A percentile compares a stretch with the other conserved stretches of the same genome.
These are phyloP conservation scores for Nadsonia starkeyi-henricii DNA, from an alignment of 1,139 yeast genomes.

Conservation along the genomic window DNA sequence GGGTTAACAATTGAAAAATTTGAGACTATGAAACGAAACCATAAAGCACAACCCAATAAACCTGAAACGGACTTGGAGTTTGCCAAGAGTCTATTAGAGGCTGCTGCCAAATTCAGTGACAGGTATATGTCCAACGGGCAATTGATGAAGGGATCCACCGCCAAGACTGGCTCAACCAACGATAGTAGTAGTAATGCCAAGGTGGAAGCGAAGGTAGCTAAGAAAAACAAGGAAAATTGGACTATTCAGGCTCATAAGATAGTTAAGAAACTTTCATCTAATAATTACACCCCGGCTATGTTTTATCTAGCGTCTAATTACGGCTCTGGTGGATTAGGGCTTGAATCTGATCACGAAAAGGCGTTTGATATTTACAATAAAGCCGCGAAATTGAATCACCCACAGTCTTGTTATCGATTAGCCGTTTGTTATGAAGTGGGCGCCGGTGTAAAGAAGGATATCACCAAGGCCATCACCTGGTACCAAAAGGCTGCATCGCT, in stretches of 20 bases:
- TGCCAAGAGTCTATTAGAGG: neutral
- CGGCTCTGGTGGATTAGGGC: constrained; percentile 40
- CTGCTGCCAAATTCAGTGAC: neutral
- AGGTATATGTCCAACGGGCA: neutral
- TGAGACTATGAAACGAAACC: neutral
- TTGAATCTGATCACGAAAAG: constrained; percentile 40
- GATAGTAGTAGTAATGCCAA: constrained; percentile 12
- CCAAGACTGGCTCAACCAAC: constrained; percentile 12
- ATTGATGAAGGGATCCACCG: no score
- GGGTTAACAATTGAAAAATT: neutral
- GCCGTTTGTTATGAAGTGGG: constrained; percentile 60
- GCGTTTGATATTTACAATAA: constrained; percentile 45
- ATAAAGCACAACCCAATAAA: neutral
- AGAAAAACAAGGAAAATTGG: constrained; percentile 40
- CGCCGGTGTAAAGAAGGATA: constrained; percentile 38
- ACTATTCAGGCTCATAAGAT: constrained; percentile 43
- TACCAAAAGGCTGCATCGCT: constrained; percentile 44
- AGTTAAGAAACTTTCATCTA: constrained; percentile 35
- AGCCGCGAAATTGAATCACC: constrained; percentile 43
- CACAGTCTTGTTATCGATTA: constrained; percentile 47
- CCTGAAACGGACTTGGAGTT: neutral
- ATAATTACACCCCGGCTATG: constrained; percentile 35
- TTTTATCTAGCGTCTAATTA: constrained; percentile 47
- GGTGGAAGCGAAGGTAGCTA: constrained; percentile 29
- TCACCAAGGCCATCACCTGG: constrained; percentile 35